These are phyloP conservation scores for Epipyxis sp. DNA, from an alignment of 108 stramenopile genomes.

Conservation along the genomic window DNA sequence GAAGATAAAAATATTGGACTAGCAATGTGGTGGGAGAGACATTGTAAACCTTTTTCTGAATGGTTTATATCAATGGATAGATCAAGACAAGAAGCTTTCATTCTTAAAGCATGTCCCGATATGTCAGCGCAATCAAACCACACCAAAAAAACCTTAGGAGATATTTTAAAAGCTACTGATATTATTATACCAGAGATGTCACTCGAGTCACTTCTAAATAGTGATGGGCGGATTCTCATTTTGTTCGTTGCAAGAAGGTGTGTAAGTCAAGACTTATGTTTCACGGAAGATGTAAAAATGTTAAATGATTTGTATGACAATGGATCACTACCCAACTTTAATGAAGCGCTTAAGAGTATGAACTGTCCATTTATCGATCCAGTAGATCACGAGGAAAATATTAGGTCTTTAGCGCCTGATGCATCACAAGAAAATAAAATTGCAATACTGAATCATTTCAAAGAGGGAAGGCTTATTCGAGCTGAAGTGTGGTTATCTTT, in stretches of 20 bases:
- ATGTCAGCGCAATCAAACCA: neutral
- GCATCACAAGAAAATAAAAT: neutral
- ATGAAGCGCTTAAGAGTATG: neutral
- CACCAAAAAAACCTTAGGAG: neutral
- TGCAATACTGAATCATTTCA: neutral
- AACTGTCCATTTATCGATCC: constrained; percentile 7
- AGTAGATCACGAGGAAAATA: constrained; percentile 7
- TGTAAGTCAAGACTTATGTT: neutral
- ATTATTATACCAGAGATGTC: constrained; percentile 11
- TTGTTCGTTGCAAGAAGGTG: neutral
- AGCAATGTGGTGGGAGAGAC: constrained; percentile 3
- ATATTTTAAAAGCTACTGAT: neutral
- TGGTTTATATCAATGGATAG: neutral
- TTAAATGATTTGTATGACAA: neutral
- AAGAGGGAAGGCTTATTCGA: neutral
- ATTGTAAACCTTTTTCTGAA: neutral
- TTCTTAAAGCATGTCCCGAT: neutral
- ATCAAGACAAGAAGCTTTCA: neutral
- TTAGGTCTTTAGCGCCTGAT: neutral
- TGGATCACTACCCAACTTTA: neutral
- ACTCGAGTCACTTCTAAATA: neutral
- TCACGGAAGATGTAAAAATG: neutral
- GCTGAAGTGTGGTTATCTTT: constrained; percentile 8
- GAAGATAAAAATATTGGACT: neutral
- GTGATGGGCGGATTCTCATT: neutral